Base-by-base conservation (phyloP, 345 rosid species). In the Gossypium bickii region DNA sequence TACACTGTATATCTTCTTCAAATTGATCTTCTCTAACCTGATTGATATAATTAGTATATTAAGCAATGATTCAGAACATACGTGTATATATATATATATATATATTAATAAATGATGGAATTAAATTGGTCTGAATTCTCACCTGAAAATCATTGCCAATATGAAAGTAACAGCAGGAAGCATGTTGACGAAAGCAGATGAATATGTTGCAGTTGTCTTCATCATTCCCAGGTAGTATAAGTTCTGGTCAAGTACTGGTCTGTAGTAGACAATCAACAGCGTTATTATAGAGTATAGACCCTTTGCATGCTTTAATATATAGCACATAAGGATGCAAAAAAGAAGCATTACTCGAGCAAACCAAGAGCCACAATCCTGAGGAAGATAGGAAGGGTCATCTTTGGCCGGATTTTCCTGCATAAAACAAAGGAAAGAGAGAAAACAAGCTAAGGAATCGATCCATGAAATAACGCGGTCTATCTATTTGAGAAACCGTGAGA, bases 241-340 rank as follows among this genome's bases (percentile, higher is more conserved):
- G 75, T 94, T 95, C 84, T 92, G 98, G 77, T 92, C 99, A 73
- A 95, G 77, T 75, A 95, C 92, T 15, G 97, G 98, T 84, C 99
- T 92, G 86, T 55, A 22, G 11, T 57, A 10, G 25, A 29, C 63
- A 18, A 72, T 41, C 55, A 56, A 57, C 53, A 24, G 15, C 29
- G 55, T 71, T 4, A 70, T 70, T 55, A 34, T 34, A 34, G 41
- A 5, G 41, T 34, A 34, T 34, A 34, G 15, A 48, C 11, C 53
- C 5, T 18, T n/a, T 22, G 7, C 41, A 34, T 34, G 41, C 41
- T 34, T 34, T 34, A 34, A 34, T 5, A 34, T 34, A 34, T 34
- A 34, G 41, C 41, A 34, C 7, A 57, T 45, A 57, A 18, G 22
- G n/a, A 66, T 29, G 53, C 10, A 13, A 57, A 34, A 58, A 24